A percentile compares a stretch with the other conserved stretches of the same genome.
phyloP scores from a whole-genome alignment of 2,329 filamentous ascomycete species.

The Elsinoe perseae region DNA sequence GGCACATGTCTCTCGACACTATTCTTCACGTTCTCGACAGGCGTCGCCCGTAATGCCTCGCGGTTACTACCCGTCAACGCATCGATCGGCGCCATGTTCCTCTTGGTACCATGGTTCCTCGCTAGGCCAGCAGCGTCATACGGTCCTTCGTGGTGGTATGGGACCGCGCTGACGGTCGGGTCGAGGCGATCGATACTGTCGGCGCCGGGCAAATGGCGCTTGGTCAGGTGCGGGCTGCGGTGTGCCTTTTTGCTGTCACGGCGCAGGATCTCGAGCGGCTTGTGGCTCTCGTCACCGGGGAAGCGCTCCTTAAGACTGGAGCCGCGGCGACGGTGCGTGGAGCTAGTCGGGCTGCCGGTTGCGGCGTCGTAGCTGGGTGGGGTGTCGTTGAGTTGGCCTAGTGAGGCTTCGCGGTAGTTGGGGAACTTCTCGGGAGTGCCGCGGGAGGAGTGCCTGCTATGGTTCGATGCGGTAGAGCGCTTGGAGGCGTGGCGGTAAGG shows the following conservation, averaged over 20 bases:
- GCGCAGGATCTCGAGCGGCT: constrained; percentile 60
- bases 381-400: constrained; percentile 26
- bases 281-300: constrained; percentile 56
- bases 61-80: constrained; percentile 66
- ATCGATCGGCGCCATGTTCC: constrained; percentile 61
- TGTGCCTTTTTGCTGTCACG: constrained; percentile 58
- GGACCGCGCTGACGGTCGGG: constrained; percentile 49
- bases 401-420: constrained; percentile 40
- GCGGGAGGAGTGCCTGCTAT: constrained; percentile 36
- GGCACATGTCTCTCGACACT: constrained; percentile 66
- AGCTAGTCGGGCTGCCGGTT: constrained; percentile 16
- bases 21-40: constrained; percentile 67
- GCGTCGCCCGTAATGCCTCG: constrained; percentile 74
- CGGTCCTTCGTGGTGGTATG: constrained; percentile 84
- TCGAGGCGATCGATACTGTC: constrained; percentile 80
- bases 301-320: constrained; percentile 53
- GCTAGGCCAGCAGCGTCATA: constrained; percentile 75
- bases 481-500: constrained; percentile 33
- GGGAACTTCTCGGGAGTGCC: constrained; percentile 45
- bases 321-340: constrained; percentile 32
- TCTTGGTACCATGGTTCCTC: constrained; percentile 50
- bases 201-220: constrained; percentile 56
- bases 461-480: constrained; percentile 12
- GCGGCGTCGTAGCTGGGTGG: constrained; percentile 26
- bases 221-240: constrained; percentile 57